Conservation (phyloP, 1,284 basidiomycete species). For the Sutorius eximius region DNA sequence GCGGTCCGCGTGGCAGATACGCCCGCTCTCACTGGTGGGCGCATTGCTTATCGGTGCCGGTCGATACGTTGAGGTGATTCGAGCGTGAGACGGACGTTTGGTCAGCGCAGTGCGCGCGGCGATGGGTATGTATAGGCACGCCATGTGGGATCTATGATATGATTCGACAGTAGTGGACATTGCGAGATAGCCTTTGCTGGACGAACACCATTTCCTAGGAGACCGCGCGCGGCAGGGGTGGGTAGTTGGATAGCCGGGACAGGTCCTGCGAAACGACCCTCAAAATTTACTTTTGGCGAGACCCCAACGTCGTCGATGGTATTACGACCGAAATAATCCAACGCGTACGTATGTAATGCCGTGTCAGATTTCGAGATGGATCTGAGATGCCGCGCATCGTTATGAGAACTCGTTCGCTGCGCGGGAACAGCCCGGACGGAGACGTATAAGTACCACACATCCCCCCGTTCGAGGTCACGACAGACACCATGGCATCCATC, state of each 20-base stretch:
- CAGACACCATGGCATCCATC: conserved; percentile 17
- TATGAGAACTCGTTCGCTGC: conserved; percentile 20
- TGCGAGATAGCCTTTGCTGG: conserved; percentile 5
- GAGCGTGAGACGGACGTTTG: not conserved
- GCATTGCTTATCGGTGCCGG: conserved; percentile 1
- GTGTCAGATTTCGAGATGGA: not conserved
- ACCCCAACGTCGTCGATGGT: conserved; percentile 8
- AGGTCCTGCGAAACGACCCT: conserved; percentile 15
- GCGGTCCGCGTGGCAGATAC: too few species aligned
- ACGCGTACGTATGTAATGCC: too few species aligned
- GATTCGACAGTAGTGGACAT: not conserved
- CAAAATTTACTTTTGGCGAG: conserved; percentile 31
- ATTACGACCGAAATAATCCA: conserved; percentile 15
- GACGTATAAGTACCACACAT: conserved; percentile 22
- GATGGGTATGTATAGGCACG: not conserved
- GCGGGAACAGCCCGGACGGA: conserved; percentile 7
- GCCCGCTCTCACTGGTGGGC: too few species aligned
- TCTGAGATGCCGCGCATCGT: conserved; percentile 31
- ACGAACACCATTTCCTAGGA: conserved; percentile 27
- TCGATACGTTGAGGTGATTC: not conserved
- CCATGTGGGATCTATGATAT: not conserved
- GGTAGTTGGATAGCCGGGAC: conserved; percentile 5
- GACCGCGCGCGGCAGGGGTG: conserved; percentile 23
- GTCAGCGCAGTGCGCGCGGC: not conserved
- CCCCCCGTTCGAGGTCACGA: too few species aligned